Evolutionary conservation across 1,284 basidiomycete genomes (phyloP), one percentile per base, ranked within the genome.

Genomic region (Naganishia sp.): DNA sequence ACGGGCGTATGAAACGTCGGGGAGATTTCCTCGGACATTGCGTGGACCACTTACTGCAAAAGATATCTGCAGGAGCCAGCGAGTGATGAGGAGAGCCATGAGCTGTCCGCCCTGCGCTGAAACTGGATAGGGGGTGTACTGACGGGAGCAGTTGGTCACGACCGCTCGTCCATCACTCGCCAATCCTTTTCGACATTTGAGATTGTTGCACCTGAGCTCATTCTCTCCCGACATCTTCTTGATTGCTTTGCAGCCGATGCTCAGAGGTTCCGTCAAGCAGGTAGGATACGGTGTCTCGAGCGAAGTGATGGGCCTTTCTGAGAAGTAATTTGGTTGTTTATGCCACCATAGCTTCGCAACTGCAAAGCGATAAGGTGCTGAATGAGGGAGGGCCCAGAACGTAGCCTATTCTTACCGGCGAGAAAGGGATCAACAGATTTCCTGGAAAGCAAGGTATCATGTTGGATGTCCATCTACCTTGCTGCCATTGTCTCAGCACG

Each of bases 101-200:
- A 45, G 23, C 11, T 7, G 6, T 6, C 9, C 21, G 25, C 0
- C 32, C 11, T 21, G 28, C 23, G 5, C 1, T 23, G 21, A 35
- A 23, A 28, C 7, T 13, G 28, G 32, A 46, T 23, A 1, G 21
- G 23, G 2, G 6, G n/a, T 39, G 7, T 4, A 68, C 71, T 70
- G 28, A 74, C 71, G 69, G 49, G 69, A 70, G 62, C 73, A 75
- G 51, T 70, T 71, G 23, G 72, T 71, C 23, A 75, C 72, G 53
- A 75, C 71, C 3, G 71, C 73, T 62, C 68, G 69, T 13, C 69
- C 72, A 57, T 72, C 67, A 21, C 49, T 39, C 7, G 52, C 68
- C 13, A 74, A 45, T 46, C 60, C 51, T 15, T 46, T 61, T 32
- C 73, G 43, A 60, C 73, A 74, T 46, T 69, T 69, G 32, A 73